Conservation (phyloP, 331 rosid genomes). For the Pyrus hybrid region DNA sequence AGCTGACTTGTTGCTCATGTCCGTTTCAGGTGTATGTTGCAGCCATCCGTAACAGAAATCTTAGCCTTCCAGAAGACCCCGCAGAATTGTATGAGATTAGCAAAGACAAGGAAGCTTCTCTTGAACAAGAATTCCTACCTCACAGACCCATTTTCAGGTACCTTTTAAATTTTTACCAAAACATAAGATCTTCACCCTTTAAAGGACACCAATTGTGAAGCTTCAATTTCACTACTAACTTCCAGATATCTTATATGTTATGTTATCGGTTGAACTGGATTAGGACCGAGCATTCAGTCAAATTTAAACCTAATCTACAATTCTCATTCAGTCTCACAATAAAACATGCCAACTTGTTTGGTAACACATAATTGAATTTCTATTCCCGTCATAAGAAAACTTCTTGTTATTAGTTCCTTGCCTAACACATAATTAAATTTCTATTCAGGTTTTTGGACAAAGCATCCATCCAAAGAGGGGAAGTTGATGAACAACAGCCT, state of each 20-base stretch:
- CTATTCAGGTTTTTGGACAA: constrained; percentile 66
- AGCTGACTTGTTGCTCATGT: background rate
- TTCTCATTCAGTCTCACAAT: background rate
- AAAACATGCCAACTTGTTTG: background rate
- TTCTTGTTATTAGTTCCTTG: too few species aligned
- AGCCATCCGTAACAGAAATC: constrained; percentile 66
- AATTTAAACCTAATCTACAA: too few species aligned
- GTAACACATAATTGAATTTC: background rate
- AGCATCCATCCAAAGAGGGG: constrained; percentile 52
- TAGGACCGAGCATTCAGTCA: background rate
- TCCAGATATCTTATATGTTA: background rate
- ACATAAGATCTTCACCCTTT: background rate
- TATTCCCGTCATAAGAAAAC: too few species aligned
- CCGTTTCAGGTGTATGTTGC: constrained; percentile 58
- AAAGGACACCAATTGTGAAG: too few species aligned
- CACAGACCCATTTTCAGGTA: constrained; percentile 62
- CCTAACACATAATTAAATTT: background rate
- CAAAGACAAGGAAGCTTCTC: constrained; percentile 50
- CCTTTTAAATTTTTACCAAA: background rate
- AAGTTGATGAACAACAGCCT: constrained; percentile 15
- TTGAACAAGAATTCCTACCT: constrained; percentile 57
- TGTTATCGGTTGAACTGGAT: background rate
- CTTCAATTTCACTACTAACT: background rate
- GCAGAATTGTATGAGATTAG: constrained; percentile 56
- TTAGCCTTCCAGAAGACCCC: constrained; percentile 60